Evolutionary conservation across 208 protist species (phyloP).

Genomic region (Porcisia hertigi): DNA sequence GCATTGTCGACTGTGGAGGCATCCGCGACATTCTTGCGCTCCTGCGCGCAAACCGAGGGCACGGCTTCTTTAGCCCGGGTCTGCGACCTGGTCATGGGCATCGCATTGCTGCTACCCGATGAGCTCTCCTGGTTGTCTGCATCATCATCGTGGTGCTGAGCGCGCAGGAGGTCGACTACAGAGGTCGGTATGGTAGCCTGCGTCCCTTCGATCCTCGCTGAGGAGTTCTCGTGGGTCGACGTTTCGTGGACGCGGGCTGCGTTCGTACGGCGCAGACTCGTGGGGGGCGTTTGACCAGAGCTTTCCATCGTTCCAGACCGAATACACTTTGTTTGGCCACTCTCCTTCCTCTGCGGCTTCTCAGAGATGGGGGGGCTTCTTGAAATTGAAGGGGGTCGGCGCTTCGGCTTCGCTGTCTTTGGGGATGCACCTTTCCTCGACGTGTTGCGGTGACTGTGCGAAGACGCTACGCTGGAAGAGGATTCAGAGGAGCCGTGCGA

Average conservation of each 20-base stretch:
- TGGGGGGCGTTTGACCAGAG: background rate
- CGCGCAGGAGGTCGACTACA: conserved; percentile 17
- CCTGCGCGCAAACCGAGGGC: background rate
- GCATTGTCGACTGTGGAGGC: background rate
- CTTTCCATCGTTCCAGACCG: background rate
- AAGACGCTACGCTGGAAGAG: background rate
- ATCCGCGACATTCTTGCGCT: background rate
- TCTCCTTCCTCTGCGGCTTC: background rate
- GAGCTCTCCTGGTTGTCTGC: background rate
- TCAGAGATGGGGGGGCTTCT: background rate
- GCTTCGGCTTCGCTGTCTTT: background rate
- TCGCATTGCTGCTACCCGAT: conserved; percentile 14
- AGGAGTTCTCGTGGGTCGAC: background rate
- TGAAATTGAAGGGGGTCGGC: background rate
- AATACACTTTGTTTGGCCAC: background rate
- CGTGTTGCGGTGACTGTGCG: background rate
- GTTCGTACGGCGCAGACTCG: background rate
- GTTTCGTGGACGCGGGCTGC: background rate
- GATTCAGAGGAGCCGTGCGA: background rate
- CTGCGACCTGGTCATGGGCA: conserved; percentile 8
- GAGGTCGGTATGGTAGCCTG: conserved; percentile 2
- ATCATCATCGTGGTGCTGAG: conserved; percentile 7
- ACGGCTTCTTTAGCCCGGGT: background rate
- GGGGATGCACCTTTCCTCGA: background rate
- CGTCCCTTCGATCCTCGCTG: background rate